A percentile compares a stretch with the other conserved stretches of the same genome.
Evolutionary conservation across 148 eudicot genomes (phyloP).

Genomic region (Persicaria tinctoria): DNA sequence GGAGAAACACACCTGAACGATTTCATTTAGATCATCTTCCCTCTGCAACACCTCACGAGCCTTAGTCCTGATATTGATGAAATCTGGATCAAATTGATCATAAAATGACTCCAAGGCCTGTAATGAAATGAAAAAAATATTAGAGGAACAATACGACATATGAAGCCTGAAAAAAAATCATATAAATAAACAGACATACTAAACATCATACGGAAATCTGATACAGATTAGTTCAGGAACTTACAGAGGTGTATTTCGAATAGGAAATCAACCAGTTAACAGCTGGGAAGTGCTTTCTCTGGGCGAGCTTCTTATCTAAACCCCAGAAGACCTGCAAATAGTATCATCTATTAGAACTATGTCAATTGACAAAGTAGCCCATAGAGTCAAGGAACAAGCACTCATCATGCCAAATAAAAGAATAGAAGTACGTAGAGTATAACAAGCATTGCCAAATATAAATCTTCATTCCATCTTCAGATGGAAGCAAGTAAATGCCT

Average conservation of each 20-base stretch:
- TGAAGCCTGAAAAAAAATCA: neutral
- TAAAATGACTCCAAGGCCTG: conserved; percentile 91
- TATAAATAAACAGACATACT: neutral
- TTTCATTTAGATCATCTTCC: conserved; percentile 94
- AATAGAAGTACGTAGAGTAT: neutral
- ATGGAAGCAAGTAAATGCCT: neutral
- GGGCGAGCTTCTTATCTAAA: conserved; percentile 95
- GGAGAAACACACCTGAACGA: conserved; percentile 64
- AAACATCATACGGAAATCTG: neutral
- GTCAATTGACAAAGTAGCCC: neutral
- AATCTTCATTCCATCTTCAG: neutral
- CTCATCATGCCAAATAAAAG: neutral
- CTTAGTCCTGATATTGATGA: conserved; percentile 88
- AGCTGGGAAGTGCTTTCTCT: conserved; percentile 97
- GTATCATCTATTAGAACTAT: neutral
- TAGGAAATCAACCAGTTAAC: conserved; percentile 99
- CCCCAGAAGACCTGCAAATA: conserved; percentile 92
- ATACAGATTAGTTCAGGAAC: conserved; percentile 16
- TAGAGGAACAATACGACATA: neutral
- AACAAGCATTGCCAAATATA: neutral
- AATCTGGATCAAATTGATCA: conserved; percentile 87
- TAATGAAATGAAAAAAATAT: conserved; percentile 12
- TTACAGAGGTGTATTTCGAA: conserved; percentile 84
- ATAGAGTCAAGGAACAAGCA: neutral
- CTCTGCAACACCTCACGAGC: conserved; percentile 97